A percentile compares a stretch with the other conserved stretches of the same genome.
Conservation (phyloP, 306 rosid species). For the Echinosophora koreensis region DNA sequence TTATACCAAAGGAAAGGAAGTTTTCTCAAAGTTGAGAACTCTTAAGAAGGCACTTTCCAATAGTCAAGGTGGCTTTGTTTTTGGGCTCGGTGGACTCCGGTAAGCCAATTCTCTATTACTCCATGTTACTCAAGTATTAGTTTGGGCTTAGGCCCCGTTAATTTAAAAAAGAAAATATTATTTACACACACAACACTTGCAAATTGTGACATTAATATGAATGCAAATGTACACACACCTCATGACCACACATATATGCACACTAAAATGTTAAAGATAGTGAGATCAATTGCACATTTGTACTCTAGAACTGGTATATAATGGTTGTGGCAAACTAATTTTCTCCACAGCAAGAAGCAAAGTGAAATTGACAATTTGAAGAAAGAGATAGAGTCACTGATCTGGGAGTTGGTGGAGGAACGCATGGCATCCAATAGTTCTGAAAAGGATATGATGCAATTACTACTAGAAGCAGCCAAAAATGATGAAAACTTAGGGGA, state of each 20-base stretch:
- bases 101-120: slow-evolving; percentile 26
- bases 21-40: slow-evolving; percentile 79
- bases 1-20: slow-evolving; percentile 72
- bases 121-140: too few relatives aligned
- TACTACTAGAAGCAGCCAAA: slow-evolving; percentile 66
- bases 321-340: slow-evolving; percentile 52
- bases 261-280: not conserved
- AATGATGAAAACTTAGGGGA: slow-evolving; percentile 61
- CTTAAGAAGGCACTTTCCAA: slow-evolving; percentile 66
- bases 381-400: slow-evolving; percentile 76
- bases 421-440: slow-evolving; percentile 45
- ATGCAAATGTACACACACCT: too few relatives aligned
- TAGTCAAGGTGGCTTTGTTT: slow-evolving; percentile 62
- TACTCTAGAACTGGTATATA: not conserved
- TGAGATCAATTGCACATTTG: not conserved
- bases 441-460: slow-evolving; percentile 81
- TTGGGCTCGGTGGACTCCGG: slow-evolving; percentile 62
- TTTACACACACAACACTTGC: too few relatives aligned
- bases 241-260: not conserved
- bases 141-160: too few relatives aligned
- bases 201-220: too few relatives aligned
- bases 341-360: slow-evolving; percentile 49
- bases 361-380: slow-evolving; percentile 61
- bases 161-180: too few relatives aligned
- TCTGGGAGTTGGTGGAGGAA: slow-evolving; percentile 81